Evolutionary conservation across 179 eudicot species (phyloP), one percentile per base, ranked within the genome.

Genomic region (Amaranthus tricolor): DNA sequence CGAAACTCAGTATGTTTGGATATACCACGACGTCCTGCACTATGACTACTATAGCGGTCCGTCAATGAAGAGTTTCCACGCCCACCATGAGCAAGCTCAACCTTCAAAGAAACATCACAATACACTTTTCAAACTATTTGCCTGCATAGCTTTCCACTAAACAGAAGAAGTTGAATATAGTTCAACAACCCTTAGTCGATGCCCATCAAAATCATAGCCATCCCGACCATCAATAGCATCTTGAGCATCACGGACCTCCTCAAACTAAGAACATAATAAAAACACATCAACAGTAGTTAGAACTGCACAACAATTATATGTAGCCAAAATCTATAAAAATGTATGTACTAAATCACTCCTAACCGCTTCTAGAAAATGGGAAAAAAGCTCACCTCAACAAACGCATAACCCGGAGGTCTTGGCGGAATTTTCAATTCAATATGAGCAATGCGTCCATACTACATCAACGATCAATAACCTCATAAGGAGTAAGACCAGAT

Each of bases 121-220:
- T 19, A 40, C 60, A 45, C 44, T 15, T 31, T 50, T 16, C 45
- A 40, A 1, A 7, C 4, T n/a, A 0, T 48, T 31, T 55, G 9
- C 55, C 14, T 31, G 20, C 8, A 52, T 40, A 68, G 20, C 11
- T 55, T 40, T 31, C 48, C 40, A 15, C 8, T 19, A 50, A 43
- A 15, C 13, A 52, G 9, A 45, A 66, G 13, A 53, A 19, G 21
- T 56, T 19, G 24, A 24, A 14, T 67, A 55, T 19, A 65, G 17
- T 17, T 20, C 56, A 72, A 89, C 62, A 40, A 94, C 98, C 93
- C 98, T 83, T 52, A 94, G 82, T 48, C 98, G 91, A 78, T 92
- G 89, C 50, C 98, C 98, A 85, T 94, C 98, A 83, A 92, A 94
- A 71, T 94, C 93, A 86, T 94, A 94, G 81, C 98, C 98, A 87